Evolutionary conservation across 352 stramenopile genomes (phyloP), one percentile per base, ranked within the genome.

Genomic region (Phytophthora rubi): DNA sequence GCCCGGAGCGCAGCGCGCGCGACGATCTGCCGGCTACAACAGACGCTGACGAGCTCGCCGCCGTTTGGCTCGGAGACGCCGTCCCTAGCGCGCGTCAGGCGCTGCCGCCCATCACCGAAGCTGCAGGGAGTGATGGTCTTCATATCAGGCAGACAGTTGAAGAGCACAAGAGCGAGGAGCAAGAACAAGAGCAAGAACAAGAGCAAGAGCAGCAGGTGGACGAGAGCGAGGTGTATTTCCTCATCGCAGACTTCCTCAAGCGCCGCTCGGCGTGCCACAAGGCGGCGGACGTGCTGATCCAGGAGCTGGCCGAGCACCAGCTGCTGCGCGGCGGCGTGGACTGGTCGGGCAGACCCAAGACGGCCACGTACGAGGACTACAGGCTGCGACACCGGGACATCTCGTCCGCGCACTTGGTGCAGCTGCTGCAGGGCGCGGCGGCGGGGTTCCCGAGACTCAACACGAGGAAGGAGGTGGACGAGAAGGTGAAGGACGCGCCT

Each of bases 191-290:
- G 39, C 32, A 44, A 35, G 21, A 71, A 10, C 42, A 65, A 35
- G 21, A 71, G 16, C 42, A 65, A 21, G 15, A 61, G n/a, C 18
- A 12, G 10, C 23, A 21, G 12, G 62, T 85, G 35, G 70, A 77
- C 42, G 70, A 77, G 59, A 81, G 73, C 77, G 89, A 96, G 73
- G 78, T 96, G 30, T 87, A 89, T 58, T 96, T 95, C 73, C 75
- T 96, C 55, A 92, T 96, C 63, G 89, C 89, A 1, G 86, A 95
- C 65, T 96, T 93, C 65, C 59, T 96, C 23, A 90, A 90, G 68
- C 89, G 88, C 33, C 79, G 72, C 0, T 87, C 83, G 2, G 68
- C 75, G 44, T 96, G 86, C 35, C 68, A 80, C 37, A 83, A 84
- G 35, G 85, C 89, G 3, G 89, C 89, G 0, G 78, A 89, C 32